These are phyloP conservation scores for Thozetella sp. DNA, from an alignment of 495 filamentous ascomycete species.

Conservation along the genomic window DNA sequence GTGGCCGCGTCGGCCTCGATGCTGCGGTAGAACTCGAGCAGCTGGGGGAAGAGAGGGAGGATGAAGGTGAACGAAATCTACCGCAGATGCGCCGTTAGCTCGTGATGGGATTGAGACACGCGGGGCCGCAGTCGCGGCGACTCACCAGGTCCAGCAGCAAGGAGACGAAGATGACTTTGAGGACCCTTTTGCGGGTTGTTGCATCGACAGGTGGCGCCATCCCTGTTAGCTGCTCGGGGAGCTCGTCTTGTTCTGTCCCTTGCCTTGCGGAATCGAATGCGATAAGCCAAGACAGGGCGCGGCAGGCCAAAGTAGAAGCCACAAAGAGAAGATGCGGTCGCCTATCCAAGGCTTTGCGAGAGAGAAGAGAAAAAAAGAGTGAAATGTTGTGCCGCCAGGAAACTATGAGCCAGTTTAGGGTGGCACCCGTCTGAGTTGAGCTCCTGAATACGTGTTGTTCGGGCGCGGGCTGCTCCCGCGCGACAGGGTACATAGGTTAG, in stretches of 20 bases:
- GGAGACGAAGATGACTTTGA: slow-evolving; percentile 69
- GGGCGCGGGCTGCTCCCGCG: not conserved
- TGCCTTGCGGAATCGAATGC: not conserved
- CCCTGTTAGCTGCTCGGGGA: slow-evolving; percentile 8
- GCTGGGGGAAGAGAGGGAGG: slow-evolving; percentile 90
- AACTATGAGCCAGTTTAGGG: too few relatives aligned
- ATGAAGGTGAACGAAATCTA: slow-evolving; percentile 81
- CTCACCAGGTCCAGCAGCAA: slow-evolving; percentile 56
- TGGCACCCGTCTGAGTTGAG: not conserved
- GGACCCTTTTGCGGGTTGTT: slow-evolving; percentile 71
- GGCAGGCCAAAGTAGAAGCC: not conserved
- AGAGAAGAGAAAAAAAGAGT: too few relatives aligned
- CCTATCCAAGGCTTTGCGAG: not conserved
- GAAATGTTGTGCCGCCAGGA: too few relatives aligned
- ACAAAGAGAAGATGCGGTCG: not conserved
- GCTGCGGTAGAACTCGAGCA: slow-evolving; percentile 92
- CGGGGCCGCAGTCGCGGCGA: not conserved
- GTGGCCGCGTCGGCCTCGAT: slow-evolving; percentile 59
- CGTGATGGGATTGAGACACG: slow-evolving; percentile 20
- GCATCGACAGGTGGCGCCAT: slow-evolving; percentile 47
- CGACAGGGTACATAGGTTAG: too few relatives aligned
- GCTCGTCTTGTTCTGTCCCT: not conserved
- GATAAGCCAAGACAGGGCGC: not conserved
- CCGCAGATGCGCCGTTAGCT: slow-evolving; percentile 7
- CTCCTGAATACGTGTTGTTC: slow-evolving; percentile 1